These are phyloP conservation scores for Selenicereus undatus DNA, from an alignment of 148 eudicot species.

Conservation along the genomic window DNA sequence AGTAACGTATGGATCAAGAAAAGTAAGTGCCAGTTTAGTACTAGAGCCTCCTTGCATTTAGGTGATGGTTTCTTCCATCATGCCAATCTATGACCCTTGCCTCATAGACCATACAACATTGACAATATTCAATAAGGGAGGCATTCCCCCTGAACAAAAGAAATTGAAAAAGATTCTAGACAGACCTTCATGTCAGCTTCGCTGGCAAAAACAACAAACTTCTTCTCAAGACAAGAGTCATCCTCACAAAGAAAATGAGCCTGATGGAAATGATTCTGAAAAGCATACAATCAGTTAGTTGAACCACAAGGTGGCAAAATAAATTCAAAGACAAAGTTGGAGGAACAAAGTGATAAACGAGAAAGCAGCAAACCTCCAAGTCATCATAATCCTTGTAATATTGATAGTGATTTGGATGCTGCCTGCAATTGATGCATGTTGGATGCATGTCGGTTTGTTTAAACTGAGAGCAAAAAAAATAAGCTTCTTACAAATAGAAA, in stretches of 20 bases:
- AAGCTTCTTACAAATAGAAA: constrained; percentile 14
- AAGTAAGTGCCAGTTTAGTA: neutral
- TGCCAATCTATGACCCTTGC: neutral
- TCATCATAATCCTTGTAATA: constrained; percentile 84
- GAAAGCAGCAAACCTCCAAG: constrained; percentile 56
- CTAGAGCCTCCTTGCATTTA: neutral
- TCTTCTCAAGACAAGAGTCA: constrained; percentile 73
- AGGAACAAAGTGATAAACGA: constrained; percentile 13
- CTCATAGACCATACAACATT: constrained; percentile 1
- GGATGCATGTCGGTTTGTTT: constrained; percentile 18
- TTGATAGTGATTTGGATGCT: constrained; percentile 60
- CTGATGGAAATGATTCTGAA: constrained; percentile 68
- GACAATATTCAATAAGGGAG: neutral
- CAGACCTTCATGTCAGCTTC: constrained; percentile 81
- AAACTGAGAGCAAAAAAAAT: constrained; percentile 20
- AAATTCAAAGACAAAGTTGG: neutral
- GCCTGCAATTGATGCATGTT: constrained; percentile 48
- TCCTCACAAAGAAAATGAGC: constrained; percentile 83
- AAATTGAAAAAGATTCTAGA: neutral
- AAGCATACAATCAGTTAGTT: constrained; percentile 11
- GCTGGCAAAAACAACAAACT: constrained; percentile 63
- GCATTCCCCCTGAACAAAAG: neutral
- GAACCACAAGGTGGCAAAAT: neutral
- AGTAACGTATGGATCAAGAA: neutral
- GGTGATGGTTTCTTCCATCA: neutral